Percentiles rank a stretch among this genome's conserved stretches.
These are phyloP conservation scores for Tulasnella sp. DNA, from an alignment of 768 basidiomycete genomes.

Conservation along the genomic window DNA sequence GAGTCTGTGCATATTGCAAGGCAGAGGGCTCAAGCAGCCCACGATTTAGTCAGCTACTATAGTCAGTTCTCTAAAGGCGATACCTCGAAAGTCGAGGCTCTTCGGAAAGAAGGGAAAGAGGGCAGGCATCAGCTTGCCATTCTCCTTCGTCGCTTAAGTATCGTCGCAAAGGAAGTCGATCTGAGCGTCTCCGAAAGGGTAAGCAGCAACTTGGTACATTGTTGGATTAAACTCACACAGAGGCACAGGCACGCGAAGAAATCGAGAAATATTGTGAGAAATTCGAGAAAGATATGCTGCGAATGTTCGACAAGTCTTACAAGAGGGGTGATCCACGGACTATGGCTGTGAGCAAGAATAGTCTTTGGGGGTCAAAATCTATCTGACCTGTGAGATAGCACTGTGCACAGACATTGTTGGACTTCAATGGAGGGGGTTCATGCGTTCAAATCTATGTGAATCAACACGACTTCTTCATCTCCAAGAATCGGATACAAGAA, in stretches of 20 bases:
- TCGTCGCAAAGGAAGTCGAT: conserved; percentile 88
- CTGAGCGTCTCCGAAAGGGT: conserved; percentile 72
- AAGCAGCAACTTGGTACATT: conserved; percentile 13
- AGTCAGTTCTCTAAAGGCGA: conserved; percentile 81
- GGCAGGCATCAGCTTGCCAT: conserved; percentile 83
- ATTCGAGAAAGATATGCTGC: conserved; percentile 97
- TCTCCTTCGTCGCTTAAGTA: conserved; percentile 68
- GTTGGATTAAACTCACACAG: neutral
- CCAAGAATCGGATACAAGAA: conserved; percentile 62
- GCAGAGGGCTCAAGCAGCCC: conserved; percentile 85
- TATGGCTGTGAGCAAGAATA: conserved; percentile 59
- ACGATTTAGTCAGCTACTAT: conserved; percentile 87
- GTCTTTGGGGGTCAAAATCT: neutral
- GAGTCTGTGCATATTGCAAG: conserved; percentile 88
- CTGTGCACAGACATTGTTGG: conserved; percentile 88
- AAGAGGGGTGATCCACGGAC: conserved; percentile 95
- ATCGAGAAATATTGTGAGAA: conserved; percentile 97
- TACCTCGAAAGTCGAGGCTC: conserved; percentile 53
- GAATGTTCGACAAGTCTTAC: conserved; percentile 90
- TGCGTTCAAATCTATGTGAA: conserved; percentile 99
- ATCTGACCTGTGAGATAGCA: conserved; percentile 41
- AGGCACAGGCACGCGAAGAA: conserved; percentile 64
- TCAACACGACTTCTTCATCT: conserved; percentile 98
- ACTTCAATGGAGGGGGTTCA: conserved; percentile 94
- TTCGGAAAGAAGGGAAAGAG: conserved; percentile 78